Conservation (phyloP, 2,329 filamentous ascomycete species). For the Penicillium sp. region DNA sequence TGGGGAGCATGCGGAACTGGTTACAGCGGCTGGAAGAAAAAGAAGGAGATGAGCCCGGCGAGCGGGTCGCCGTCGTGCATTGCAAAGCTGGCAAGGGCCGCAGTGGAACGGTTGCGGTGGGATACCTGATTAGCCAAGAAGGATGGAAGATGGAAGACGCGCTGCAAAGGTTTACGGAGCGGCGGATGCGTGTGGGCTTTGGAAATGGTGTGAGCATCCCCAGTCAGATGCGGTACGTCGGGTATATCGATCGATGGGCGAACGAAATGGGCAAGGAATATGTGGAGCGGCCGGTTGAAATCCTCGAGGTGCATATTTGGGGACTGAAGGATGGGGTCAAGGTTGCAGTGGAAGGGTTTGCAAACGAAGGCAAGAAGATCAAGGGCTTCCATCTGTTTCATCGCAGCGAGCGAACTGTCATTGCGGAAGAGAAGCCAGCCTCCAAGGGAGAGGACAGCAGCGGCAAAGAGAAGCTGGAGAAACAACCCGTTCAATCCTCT, state of each 20-base stretch:
- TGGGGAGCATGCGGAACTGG: slow-evolving; percentile 93
- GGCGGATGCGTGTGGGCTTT: slow-evolving; percentile 85
- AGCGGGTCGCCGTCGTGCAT: slow-evolving; percentile 82
- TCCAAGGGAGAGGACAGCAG: slow-evolving; percentile 39
- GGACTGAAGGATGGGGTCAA: slow-evolving; percentile 85
- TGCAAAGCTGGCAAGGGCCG: slow-evolving; percentile 97
- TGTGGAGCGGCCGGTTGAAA: slow-evolving; percentile 76
- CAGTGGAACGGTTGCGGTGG: slow-evolving; percentile 82
- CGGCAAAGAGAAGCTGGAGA: slow-evolving; percentile 3
- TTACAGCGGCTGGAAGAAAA: slow-evolving; percentile 48
- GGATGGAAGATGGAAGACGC: slow-evolving; percentile 66
- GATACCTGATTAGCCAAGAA: slow-evolving; percentile 86
- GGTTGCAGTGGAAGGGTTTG: slow-evolving; percentile 78
- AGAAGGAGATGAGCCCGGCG: slow-evolving; percentile 25
- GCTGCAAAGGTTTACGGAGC: slow-evolving; percentile 68
- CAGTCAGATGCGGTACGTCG: slow-evolving; percentile 82
- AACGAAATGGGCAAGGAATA: slow-evolving; percentile 70
- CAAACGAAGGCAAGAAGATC: slow-evolving; percentile 85
- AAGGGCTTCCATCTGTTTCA: slow-evolving; percentile 78
- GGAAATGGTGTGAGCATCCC: slow-evolving; percentile 89
- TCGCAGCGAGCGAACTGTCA: slow-evolving; percentile 62
- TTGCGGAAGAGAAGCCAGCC: slow-evolving; percentile 49
- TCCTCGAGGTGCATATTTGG: slow-evolving; percentile 87
- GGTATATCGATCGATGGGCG: slow-evolving; percentile 86
- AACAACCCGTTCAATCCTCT: not conserved